Percentiles rank a stretch among this genome's conserved stretches.
Conservation (phyloP, 2,329 filamentous ascomycete species). For the Fusarium continuum region DNA sequence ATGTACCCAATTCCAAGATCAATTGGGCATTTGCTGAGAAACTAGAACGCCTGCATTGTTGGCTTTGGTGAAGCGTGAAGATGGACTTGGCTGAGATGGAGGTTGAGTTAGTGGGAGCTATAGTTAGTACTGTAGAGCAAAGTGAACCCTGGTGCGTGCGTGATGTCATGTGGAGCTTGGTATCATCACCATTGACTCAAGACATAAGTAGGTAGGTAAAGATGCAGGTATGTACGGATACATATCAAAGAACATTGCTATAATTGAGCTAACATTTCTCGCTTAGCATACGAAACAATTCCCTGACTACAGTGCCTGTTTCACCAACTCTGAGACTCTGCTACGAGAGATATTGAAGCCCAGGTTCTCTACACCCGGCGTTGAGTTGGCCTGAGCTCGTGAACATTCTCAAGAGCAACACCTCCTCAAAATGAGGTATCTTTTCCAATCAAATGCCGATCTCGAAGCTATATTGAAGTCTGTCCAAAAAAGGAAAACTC, state of each 20-base stretch:
- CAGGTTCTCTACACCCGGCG: too few relatives aligned
- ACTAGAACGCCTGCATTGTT: slow-evolving; percentile 26
- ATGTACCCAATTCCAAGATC: slow-evolving; percentile 4
- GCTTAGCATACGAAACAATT: too few relatives aligned
- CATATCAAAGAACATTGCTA: too few relatives aligned
- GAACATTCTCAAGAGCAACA: neutral
- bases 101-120: slow-evolving; percentile 4
- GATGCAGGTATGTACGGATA: too few relatives aligned
- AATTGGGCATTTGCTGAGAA: slow-evolving; percentile 3
- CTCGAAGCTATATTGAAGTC: neutral
- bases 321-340: too few relatives aligned
- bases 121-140: slow-evolving; percentile 1
- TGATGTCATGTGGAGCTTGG: slow-evolving; percentile 42
- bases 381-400: too few relatives aligned
- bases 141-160: slow-evolving; percentile 24
- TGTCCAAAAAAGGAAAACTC: slow-evolving; percentile 32
- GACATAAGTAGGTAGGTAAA: too few relatives aligned
- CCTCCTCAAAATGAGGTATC: too few relatives aligned
- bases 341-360: too few relatives aligned
- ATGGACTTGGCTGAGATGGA: slow-evolving; percentile 5
- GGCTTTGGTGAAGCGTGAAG: neutral
- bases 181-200: neutral
- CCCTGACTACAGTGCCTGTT: too few relatives aligned
- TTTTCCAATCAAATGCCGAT: too few relatives aligned
- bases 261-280: neutral